Evolutionary conservation across 164 flowering plant genomes (phyloP).

Genomic region (Magnolia kwangsiensis): DNA sequence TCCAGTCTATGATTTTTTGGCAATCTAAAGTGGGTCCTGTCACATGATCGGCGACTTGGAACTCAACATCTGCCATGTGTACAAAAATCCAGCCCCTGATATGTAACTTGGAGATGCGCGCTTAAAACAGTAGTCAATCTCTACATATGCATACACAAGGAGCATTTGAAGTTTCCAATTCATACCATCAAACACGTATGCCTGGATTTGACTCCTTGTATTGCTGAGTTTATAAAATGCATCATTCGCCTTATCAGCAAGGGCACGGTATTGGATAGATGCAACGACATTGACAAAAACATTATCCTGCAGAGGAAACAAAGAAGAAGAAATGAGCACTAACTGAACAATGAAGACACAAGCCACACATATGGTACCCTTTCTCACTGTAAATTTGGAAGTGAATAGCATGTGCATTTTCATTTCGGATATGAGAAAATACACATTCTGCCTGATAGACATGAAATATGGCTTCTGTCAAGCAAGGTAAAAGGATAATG

Average conservation of each 20-base stretch:
- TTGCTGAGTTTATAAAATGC: slow-evolving; percentile 76
- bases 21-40: not conserved
- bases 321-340: not conserved
- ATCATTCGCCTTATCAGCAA: slow-evolving; percentile 60
- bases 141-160: too few relatives aligned
- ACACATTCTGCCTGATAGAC: too few relatives aligned
- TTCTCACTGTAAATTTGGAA: too few relatives aligned
- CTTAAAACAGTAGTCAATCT: too few relatives aligned
- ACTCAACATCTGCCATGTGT: too few relatives aligned
- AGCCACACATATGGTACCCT: not conserved
- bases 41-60: too few relatives aligned
- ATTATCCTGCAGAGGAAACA: slow-evolving; percentile 52
- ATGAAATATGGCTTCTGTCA: too few relatives aligned
- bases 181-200: slow-evolving; percentile 81
- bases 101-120: too few relatives aligned
- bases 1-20: not conserved
- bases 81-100: too few relatives aligned
- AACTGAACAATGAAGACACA: not conserved
- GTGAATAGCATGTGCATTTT: too few relatives aligned
- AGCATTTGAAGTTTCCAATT: not conserved
- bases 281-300: slow-evolving; percentile 83
- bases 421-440: too few relatives aligned
- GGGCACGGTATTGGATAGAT: slow-evolving; percentile 65
- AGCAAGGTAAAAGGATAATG: too few relatives aligned
- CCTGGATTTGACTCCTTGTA: slow-evolving; percentile 60